Base-by-base conservation (phyloP, 306 rosid species). In the Trifolium subterraneum region DNA sequence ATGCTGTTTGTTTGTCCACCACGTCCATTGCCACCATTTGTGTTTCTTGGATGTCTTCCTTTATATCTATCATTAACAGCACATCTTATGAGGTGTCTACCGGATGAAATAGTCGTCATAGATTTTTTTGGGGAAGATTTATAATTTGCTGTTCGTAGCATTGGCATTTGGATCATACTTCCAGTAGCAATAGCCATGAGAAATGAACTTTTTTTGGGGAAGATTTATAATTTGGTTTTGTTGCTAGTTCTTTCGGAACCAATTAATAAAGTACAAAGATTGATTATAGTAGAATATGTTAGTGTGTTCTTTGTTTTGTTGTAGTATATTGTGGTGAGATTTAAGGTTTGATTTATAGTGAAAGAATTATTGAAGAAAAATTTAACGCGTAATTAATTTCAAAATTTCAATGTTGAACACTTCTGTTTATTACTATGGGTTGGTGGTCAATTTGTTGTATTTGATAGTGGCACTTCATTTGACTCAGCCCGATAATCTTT, bases 101-200 rank as follows among this genome's bases (percentile, higher is more conserved):
- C n/a, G n/a, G n/a, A n/a, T n/a, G n/a, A n/a, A n/a, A n/a, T n/a
- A n/a, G n/a, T n/a, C n/a, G n/a, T n/a, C n/a, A n/a, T n/a, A n/a
- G n/a, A n/a, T n/a, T n/a, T n/a, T 19, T 62, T 62, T 15, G 27
- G 4, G 29, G 10, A 36, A 36, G 41, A 22, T 5, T 35, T 36
- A 4, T 20, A 8, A 8, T 55, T 51, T 42, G 55, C 18, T 13
- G 63, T 64, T 51, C 0, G 52, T 5, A 64, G 41, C 65, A 31
- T 16, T 35, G 64, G 54, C 64, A 74, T 36, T 20, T 50, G 41
- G 29, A 64, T 50, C 31, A 27, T 56, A 8, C 19, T 19, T 68
- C 4, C 19, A 0, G 38, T 61, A 44, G 68, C 12, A 55, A 18
- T 29, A 67, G 69, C 69, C 80, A 68, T 68, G 31, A 54, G 15